Evolutionary conservation across 495 filamentous ascomycete species (phyloP), one percentile per base, ranked within the genome.

Genomic region (Cetradonia linearis): DNA sequence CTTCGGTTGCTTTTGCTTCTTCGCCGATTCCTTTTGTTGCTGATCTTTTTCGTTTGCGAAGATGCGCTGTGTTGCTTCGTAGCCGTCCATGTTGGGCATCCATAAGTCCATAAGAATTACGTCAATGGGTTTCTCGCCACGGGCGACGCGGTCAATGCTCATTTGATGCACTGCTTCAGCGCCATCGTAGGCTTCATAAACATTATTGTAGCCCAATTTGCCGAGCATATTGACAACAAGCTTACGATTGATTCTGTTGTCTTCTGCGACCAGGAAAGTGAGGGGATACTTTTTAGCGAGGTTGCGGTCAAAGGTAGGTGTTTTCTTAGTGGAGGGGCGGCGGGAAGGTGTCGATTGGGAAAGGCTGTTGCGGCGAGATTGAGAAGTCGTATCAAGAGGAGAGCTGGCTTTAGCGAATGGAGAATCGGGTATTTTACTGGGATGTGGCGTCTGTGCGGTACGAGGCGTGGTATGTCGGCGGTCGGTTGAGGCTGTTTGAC

Each of bases 61-160:
- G 59, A 91, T 91, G 30, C 71, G 70, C 54, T 79, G 75, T 1
- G 87, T 82, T 7, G 87, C 87, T 68, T 90, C 83, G 59, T 88
- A 90, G 3, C 88, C 88, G 65, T 91, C 87, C 82, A 89, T 87
- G 59, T 82, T 76, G 2, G 87, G 88, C 87, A 91, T 91, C 87
- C 87, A 91, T 7, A 91, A 77, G 70, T 91, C 87, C 88, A 91
- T 91, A 31, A 90, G 70, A 25, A 91, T 76, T 1, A 86, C 76
- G 67, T 89, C 81, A 61, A 90, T 81, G 6, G 73, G 65, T 57
- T 65, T 56, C 44, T 69, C 58, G 33, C 60, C 27, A 34, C 69
- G 44, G 28, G 57, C 36, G 16, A 10, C n/a, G 23, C 71, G 65
- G 10, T 71, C 65, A 16, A 72, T 56, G 33, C 53, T 48, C 73